Percentiles rank a stretch among this genome's conserved stretches.
Conservation (phyloP, 805 yeast genomes). For the Lipomyces anomalus region DNA sequence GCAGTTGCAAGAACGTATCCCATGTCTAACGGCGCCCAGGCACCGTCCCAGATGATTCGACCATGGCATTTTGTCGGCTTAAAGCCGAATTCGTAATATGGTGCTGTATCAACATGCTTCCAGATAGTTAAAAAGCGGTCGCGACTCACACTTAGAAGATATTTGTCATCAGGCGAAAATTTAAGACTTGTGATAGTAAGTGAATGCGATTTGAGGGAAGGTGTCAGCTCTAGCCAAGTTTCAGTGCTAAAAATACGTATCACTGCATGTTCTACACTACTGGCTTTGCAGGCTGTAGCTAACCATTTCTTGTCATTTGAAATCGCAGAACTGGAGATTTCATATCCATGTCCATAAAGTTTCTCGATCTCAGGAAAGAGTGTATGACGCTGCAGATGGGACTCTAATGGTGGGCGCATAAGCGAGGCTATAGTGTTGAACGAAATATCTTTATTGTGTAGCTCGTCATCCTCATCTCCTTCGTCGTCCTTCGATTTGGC, state of each 20-base stretch:
- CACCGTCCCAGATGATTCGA: constrained; percentile 92
- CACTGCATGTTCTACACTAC: constrained; percentile 76
- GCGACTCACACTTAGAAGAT: constrained; percentile 73
- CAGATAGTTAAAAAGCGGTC: constrained; percentile 83
- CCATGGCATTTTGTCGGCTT: constrained; percentile 71
- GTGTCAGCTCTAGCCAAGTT: constrained; percentile 57
- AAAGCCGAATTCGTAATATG: constrained; percentile 38
- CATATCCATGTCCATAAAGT: constrained; percentile 96
- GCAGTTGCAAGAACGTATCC: constrained; percentile 41
- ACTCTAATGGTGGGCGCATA: constrained; percentile 73
- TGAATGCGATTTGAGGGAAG: constrained; percentile 57
- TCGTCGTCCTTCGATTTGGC: constrained; percentile 40
- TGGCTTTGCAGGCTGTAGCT: constrained; percentile 91
- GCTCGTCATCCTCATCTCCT: constrained; percentile 32
- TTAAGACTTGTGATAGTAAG: constrained; percentile 79
- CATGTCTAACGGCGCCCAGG: constrained; percentile 60
- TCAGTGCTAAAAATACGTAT: constrained; percentile 64
- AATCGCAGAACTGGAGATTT: constrained; percentile 70
- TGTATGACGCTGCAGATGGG: constrained; percentile 83
- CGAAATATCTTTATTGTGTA: constrained; percentile 30
- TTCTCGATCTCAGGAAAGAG: constrained; percentile 94
- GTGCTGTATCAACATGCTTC: constrained; percentile 38
- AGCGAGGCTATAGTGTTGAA: constrained; percentile 46
- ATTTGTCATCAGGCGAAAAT: constrained; percentile 56
- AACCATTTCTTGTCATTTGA: constrained; percentile 57